Conservation (phyloP, 2,329 filamentous ascomycete genomes). For the Trichoderma sp. region DNA sequence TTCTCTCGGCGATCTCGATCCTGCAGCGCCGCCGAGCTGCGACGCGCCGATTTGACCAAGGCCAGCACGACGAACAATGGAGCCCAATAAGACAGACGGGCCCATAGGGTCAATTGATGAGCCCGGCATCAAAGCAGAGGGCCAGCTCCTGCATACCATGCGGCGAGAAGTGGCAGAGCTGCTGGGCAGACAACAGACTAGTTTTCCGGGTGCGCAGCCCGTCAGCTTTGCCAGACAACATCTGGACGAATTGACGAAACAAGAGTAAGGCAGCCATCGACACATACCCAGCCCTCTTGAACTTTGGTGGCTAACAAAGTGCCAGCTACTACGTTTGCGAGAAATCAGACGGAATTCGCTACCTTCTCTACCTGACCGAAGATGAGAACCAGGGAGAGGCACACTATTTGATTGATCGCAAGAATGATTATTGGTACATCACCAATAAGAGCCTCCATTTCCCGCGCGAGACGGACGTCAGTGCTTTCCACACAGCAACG, state of each 20-base stretch:
- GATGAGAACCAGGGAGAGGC: constrained; percentile 66
- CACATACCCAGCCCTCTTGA: background rate
- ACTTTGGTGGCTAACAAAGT: background rate
- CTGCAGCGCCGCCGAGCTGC: background rate
- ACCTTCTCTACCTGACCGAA: constrained; percentile 84
- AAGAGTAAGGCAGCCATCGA: constrained; percentile 61
- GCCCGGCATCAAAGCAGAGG: constrained; percentile 68
- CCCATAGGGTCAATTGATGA: constrained; percentile 57
- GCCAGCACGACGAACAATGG: constrained; percentile 35
- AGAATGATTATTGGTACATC: constrained; percentile 95
- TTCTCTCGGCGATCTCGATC: background rate
- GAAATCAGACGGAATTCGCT: constrained; percentile 95
- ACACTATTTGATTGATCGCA: constrained; percentile 94
- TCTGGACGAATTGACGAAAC: constrained; percentile 75
- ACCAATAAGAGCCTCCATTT: constrained; percentile 74
- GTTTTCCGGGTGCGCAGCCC: constrained; percentile 90
- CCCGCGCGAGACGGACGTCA: constrained; percentile 67
- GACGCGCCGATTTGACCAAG: constrained; percentile 10
- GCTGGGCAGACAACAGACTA: constrained; percentile 67
- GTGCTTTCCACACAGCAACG: constrained; percentile 76
- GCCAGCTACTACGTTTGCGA: constrained; percentile 91
- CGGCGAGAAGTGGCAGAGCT: constrained; percentile 75
- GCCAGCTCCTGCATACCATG: constrained; percentile 63
- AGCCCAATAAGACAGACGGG: constrained; percentile 36
- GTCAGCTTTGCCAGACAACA: constrained; percentile 88